These are phyloP conservation scores for Nyctanthes arbortristis DNA, from an alignment of 257 asterid genomes.

Conservation along the genomic window DNA sequence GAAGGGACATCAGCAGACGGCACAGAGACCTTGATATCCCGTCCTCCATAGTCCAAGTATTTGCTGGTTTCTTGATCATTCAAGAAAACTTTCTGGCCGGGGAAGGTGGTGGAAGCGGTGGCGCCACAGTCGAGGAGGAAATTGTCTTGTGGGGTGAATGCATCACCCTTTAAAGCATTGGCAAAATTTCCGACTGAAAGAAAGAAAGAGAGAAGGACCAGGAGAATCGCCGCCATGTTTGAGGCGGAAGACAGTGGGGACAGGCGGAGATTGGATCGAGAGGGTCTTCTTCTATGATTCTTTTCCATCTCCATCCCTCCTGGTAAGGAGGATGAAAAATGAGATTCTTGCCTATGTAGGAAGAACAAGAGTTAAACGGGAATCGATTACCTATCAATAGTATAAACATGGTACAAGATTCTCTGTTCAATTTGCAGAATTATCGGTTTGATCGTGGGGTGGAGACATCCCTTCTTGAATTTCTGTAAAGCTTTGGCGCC, in stretches of 20 bases:
- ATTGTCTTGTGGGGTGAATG: slow-evolving; percentile 64
- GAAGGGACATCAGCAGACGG: slow-evolving; percentile 37
- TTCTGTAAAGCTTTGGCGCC: slow-evolving; percentile 23
- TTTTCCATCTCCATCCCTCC: slow-evolving; percentile 57
- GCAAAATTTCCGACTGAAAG: background rate
- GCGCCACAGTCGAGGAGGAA: slow-evolving; percentile 66
- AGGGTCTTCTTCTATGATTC: slow-evolving; percentile 29
- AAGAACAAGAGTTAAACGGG: background rate
- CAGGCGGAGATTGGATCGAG: background rate
- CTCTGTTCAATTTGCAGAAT: slow-evolving; percentile 1
- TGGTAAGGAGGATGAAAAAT: slow-evolving; percentile 25
- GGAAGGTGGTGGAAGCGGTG: slow-evolving; percentile 27
- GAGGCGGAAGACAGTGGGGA: slow-evolving; percentile 18
- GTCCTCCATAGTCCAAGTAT: slow-evolving; percentile 44
- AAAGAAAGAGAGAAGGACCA: slow-evolving; percentile 38
- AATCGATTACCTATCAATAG: background rate
- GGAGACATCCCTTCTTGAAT: slow-evolving; percentile 3
- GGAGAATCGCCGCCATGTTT: slow-evolving; percentile 41
- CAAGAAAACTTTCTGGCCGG: slow-evolving; percentile 44
- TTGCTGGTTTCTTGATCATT: slow-evolving; percentile 43
- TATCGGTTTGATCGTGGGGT: slow-evolving; percentile 25
- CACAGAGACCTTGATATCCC: slow-evolving; percentile 34
- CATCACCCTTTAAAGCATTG: slow-evolving; percentile 38
- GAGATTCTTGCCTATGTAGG: slow-evolving; percentile 16
- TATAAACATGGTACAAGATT: background rate